Base-by-base conservation (phyloP, 768 basidiomycete genomes). In the Russula griseocarnosa region DNA sequence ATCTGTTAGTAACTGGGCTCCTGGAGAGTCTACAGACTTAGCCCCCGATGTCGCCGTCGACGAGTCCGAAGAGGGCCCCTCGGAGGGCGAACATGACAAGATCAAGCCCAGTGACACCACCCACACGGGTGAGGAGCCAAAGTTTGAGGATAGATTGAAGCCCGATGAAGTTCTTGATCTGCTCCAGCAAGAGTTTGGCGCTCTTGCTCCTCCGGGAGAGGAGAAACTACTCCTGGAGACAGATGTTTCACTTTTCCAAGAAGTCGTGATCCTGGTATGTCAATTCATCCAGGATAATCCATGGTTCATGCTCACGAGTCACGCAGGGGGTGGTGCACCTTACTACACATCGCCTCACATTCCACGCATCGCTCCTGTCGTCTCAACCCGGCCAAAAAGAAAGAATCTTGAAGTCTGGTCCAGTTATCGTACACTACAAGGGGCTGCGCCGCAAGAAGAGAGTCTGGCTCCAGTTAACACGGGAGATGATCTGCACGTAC, bases 291-390 rank as follows among this genome's bases (percentile, higher is more conserved):
- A 28, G 34, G 64, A 70, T 67, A 59, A 18, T 9, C 13, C 22
- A 16, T 63, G 8, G 49, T 40, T 53, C 20, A 20, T 56, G 67
- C 55, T 64, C 62, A 53, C 34, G 8, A 65, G 7, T 38, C 14
- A 46, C 6, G 24, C 18, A 83, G 79, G 84, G 86, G 6, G 82
- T 83, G 40, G 74, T 85, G 16, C 85, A 87, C 70, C 71, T 87
- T 26, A 88, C 86, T 1, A 85, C 83, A 0, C 85, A 87, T 72
- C 80, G 86, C 6, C 65, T 88, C 16, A 74, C 83, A 0, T 88
- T 88, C 73, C 85, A 87, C 68, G 86, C 86, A 3, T 79, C 84
- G 18, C 71, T 88, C 26, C 77, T 83, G 22, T 76, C 82, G 0
- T 76, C 77, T 38, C 71, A 73, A 34, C 74, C 77, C 9, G 76